A percentile compares a stretch with the other conserved stretches of the same genome.
phyloP scores from a whole-genome alignment of 2,329 filamentous ascomycete species.

The Aurifilum marmelostoma region DNA sequence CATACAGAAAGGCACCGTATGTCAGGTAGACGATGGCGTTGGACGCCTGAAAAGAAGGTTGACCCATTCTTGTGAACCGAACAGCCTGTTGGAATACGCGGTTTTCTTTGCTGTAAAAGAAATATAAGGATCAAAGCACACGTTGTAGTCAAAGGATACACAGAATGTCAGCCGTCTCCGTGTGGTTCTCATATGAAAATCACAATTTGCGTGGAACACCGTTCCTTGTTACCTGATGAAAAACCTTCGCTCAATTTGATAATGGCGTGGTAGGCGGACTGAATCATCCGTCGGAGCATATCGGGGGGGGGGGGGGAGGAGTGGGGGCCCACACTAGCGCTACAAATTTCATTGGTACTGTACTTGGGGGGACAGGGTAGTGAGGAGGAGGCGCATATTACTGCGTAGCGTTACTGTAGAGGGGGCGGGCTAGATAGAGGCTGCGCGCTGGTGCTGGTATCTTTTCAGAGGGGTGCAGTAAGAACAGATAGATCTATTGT shows the following conservation, averaged over 20 bases:
- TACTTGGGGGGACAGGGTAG: neutral
- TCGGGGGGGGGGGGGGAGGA: conserved; percentile 20
- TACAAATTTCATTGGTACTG: conserved; percentile 15
- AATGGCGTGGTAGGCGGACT: conserved; percentile 21
- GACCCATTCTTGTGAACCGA: conserved; percentile 63
- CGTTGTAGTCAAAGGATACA: neutral
- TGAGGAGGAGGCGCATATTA: too few relatives aligned
- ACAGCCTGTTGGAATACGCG: neutral
- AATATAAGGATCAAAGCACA: neutral
- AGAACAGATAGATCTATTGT: too few relatives aligned
- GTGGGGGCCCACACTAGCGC: conserved; percentile 1
- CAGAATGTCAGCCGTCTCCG: neutral
- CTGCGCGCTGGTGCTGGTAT: too few relatives aligned
- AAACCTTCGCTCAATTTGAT: conserved; percentile 19
- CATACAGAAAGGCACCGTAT: conserved; percentile 76
- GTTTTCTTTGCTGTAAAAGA: neutral
- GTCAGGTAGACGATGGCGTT: conserved; percentile 84
- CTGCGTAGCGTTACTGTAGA: too few relatives aligned
- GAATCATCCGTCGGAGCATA: conserved; percentile 8
- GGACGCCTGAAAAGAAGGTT: conserved; percentile 74
- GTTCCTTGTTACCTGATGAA: conserved; percentile 12
- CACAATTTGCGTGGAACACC: neutral
- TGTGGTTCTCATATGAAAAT: conserved; percentile 4
- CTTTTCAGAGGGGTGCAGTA: too few relatives aligned
- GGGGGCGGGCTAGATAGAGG: too few relatives aligned